Percentiles rank a stretch among this genome's conserved stretches.
phyloP scores from a whole-genome alignment of 805 yeast genomes.

The Saturnispora dispora region DNA sequence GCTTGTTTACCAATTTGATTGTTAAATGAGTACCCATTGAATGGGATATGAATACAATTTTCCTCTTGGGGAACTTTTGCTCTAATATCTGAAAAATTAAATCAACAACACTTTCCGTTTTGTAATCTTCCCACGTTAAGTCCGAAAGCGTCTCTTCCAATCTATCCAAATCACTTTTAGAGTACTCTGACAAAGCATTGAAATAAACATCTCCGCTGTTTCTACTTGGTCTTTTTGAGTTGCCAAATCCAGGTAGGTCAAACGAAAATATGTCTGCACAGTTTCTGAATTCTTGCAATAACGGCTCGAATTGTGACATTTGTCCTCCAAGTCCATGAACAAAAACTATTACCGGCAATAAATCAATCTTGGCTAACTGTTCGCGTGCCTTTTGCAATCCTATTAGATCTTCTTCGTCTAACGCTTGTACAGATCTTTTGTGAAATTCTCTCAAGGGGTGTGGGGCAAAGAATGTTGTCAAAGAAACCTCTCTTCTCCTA shows the following conservation, averaged over 20 bases:
- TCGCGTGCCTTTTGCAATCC: constrained; percentile 16
- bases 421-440: constrained; percentile 19
- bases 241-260: constrained; percentile 89
- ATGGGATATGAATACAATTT: constrained; percentile 39
- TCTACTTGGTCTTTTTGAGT: constrained; percentile 26
- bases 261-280: constrained; percentile 57
- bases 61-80: constrained; percentile 35
- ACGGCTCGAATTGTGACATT: constrained; percentile 71
- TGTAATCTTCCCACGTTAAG: constrained; percentile 35
- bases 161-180: constrained; percentile 14
- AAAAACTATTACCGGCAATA: constrained; percentile 53
- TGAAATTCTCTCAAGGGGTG: constrained; percentile 39
- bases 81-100: constrained; percentile 31
- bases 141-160: constrained; percentile 23
- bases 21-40: constrained; percentile 50
- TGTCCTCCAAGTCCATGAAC: constrained; percentile 92
- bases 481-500: constrained; percentile 25
- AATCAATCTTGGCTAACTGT: constrained; percentile 30
- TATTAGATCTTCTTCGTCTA: constrained; percentile 10
- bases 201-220: constrained; percentile 7
- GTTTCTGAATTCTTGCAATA: constrained; percentile 53
- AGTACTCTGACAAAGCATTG: constrained; percentile 18
- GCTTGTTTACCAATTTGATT: constrained; percentile 31
- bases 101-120: constrained; percentile 33
- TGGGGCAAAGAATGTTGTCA: constrained; percentile 38